Evolutionary conservation across 192 early-diverging fungal genomes (phyloP), one percentile per base, ranked within the genome.

Genomic region (Coemansia biformis): DNA sequence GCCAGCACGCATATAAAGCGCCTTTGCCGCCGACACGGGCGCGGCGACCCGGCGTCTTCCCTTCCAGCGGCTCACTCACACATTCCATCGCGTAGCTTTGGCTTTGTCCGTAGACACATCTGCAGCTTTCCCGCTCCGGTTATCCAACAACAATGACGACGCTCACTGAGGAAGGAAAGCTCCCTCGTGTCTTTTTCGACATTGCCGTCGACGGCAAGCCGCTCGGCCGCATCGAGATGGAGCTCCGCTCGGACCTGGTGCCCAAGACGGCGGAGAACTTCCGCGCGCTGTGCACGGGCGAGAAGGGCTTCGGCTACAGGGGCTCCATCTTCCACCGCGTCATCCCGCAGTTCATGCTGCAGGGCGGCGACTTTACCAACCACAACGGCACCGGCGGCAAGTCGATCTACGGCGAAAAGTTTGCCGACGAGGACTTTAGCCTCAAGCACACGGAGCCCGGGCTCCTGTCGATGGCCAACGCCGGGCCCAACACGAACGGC

Each of bases 241-340:
- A 56, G 54, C 61, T 78, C 21, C 85, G 84, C 73, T 77, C 77
- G 35, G 85, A 96, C 52, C 81, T 84, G 28, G 84, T 86, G 15
- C 95, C 95, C 62, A 86, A 83, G 77, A 96, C 93, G 17, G 86
- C 86, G 30, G 88, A 96, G n/a, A n/a, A n/a, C n/a, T n/a, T n/a
- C n/a, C n/a, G n/a, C n/a, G n/a, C n/a, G n/a, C n/a, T n/a, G n/a
- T 98, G 64, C 48, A 63, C 64, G 3, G 79, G 79, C 19, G 56
- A 70, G 38, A 41, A 74, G 35, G 69, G 66, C 14, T 51, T 54
- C 35, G 61, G 69, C 16, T 91, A 82, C 77, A 83, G 81, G 64
- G 87, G 82, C 42, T 78, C 78, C 37, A 75, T 60, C 15, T 97
- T 95, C 80, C 94, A 97, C 66, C 86, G 93, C 35, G 74, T 91